Base-by-base conservation (phyloP, 2,329 filamentous ascomycete species). In the Claviceps pusilla region DNA sequence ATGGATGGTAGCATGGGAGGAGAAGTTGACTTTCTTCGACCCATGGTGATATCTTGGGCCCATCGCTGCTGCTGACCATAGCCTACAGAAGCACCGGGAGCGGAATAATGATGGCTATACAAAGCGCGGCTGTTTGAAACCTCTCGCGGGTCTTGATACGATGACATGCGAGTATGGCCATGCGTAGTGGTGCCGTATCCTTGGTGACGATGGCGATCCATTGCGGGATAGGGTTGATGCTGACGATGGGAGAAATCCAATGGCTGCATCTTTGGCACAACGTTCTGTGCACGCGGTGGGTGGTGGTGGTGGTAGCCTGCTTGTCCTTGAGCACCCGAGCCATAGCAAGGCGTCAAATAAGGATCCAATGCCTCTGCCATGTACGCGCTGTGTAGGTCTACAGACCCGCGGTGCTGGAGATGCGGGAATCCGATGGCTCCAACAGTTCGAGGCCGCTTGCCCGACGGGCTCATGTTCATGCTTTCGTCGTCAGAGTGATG, bases 1-100 rank as follows among this genome's bases (percentile, higher is more conserved):
- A 64, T 62, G 1, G 63, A 61, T 3, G 63, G 63, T n/a, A 64
- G 54, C 4, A 57, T 60, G n/a, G 56, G 48, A 12, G 54, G 58
- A n/a, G 53, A 55, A 51, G 31, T 19, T 10, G 48, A 33, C 14
- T 53, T 54, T 24, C 31, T 50, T 52, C 51, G 56, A 29, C 50
- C 51, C 16, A n/a, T 50, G 35, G 33, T 50, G 35, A 24, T 41
- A 37, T 53, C 24, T 28, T 31, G 35, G 16, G 45, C 9, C n/a
- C 28, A 31, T n/a, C 24, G 24, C 24, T 50, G 45, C 10, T 57
- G 55, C 10, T 57, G 55, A 10, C 33, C 37, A 28, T 48, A 41
- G 48, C 24, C 33, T 14, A 35, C 28, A 6, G 46, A 19, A 33
- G 24, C 28, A 19, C 31, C 47, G 7, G 47, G 47, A 29, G 31